Evolutionary conservation across 176 grass and related monocot genomes (phyloP).

Genomic region (Lolium perenne): DNA sequence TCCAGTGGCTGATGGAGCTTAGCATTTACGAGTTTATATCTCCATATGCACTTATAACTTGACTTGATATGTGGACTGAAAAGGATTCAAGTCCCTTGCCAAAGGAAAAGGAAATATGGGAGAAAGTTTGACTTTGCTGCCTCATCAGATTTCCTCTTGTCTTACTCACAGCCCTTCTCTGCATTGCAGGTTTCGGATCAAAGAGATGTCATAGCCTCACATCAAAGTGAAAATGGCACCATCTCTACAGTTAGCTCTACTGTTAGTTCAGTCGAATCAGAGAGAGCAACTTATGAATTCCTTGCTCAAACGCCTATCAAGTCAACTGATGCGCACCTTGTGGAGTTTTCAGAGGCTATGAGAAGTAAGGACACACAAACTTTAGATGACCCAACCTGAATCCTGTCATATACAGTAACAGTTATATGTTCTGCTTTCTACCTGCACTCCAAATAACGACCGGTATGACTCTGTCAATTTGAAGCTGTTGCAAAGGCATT

Average conservation of each 20-base stretch:
- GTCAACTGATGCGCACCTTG: constrained; percentile 87
- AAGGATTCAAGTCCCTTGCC: neutral
- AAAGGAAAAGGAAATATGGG: neutral
- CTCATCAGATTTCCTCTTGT: neutral
- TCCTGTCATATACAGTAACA: constrained; percentile 24
- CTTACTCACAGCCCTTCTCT: constrained; percentile 24
- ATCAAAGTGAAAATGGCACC: constrained; percentile 63
- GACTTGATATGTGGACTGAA: neutral
- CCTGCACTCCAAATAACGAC: constrained; percentile 35
- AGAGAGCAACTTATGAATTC: constrained; percentile 72
- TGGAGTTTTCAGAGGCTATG: constrained; percentile 97
- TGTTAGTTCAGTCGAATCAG: constrained; percentile 57
- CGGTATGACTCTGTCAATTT: constrained; percentile 31
- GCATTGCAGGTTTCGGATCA: constrained; percentile 64
- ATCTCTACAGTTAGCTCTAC: constrained; percentile 42
- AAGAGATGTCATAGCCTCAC: constrained; percentile 42
- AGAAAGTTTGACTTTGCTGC: neutral
- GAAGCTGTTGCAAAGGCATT: constrained; percentile 98
- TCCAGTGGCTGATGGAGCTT: neutral
- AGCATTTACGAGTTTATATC: neutral
- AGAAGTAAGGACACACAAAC: constrained; percentile 68
- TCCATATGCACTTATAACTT: neutral
- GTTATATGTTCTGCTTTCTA: constrained; percentile 1
- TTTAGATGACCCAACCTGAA: constrained; percentile 24
- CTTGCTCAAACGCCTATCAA: constrained; percentile 83